Evolutionary conservation across 345 rosid species (phyloP), one percentile per base, ranked within the genome.

Genomic region (Bruguiera parviflora): DNA sequence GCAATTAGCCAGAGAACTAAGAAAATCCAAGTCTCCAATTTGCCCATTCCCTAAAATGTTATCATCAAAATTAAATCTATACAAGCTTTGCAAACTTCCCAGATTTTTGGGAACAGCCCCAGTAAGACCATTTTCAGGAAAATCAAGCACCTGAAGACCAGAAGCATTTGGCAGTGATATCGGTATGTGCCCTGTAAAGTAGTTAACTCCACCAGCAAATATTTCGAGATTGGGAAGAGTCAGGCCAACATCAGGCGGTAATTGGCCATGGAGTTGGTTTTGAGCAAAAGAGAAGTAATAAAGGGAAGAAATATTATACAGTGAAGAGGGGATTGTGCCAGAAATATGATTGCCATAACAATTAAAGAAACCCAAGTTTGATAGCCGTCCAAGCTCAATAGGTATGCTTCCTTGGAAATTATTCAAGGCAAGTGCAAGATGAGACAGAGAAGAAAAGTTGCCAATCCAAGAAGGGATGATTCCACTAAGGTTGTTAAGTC

Each of bases 251-350:
- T 69, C 29, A 8, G 71, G 24, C 4, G 84, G 82, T n/a, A 57
- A 52, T 19, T 33, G 62, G 13, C 84, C 75, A 1, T 61, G 71
- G 11, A 76, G 70, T 43, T 63, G 46, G 70, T 84, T 83, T 35
- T 71, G 65, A 19, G 70, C 11, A 11, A 72, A 67, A n/a, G 71
- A 29, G 25, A 74, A 68, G 32, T 1, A 22, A 29, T 24, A 28
- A 9, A 80, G 8, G 18, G 74, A 64, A 15, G 84, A 78, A 27
- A 78, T 58, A 63, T 83, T 80, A 35, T 53, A 83, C 19, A 79
- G 61, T 6, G 78, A 61, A 51, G 76, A 2, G 16, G 84, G 84
- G 55, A 70, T 11, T 1, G 24, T 47, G 56, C 87, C 84, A 11
- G 72, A 62, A 1, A 80, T 53, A 28, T 32, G 52, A 65, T 79